Base-by-base conservation (phyloP, 2,329 filamentous ascomycete genomes). In the Penicillium janthinellum region DNA sequence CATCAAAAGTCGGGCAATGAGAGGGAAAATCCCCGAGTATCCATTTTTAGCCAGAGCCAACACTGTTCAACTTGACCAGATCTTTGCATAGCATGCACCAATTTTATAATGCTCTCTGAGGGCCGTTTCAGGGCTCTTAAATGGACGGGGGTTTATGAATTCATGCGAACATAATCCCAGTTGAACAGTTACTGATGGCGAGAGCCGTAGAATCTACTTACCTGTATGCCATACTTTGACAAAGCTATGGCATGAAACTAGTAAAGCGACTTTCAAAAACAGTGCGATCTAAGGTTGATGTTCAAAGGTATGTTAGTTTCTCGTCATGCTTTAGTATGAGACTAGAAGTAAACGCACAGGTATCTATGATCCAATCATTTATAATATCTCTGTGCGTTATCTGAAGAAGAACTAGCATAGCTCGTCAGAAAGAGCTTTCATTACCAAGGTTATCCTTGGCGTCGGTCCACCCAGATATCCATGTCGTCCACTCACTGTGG, bases 341-440 rank as follows among this genome's bases (percentile, higher is more conserved):
- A 25, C 15, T 47, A 6, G 3, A 10, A 11, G 4, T 2, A 15
- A 2, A 17, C 4, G 1, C 1, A 47, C 2, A 3, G 14, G 5
- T 25, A 7, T 15, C 1, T 47, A 31, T 8, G 8, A 14, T 17
- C 15, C 7, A 47, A 31, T 47, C 7, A 7, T 31, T 6, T 2
- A n/a, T 8, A n/a, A 31, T 5, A 2, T 2, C 2, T n/a, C 3
- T 4, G 11, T 1, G 2, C 2, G 4, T 17, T 6, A n/a, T n/a
- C 25, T 4, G 8, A 22, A 4, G 12, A 25, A 11, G 11, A 12
- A 20, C 14, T 28, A 35, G 3, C 3, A 17, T 5, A 35, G 15
- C 2, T 10, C 6, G n/a, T 49, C 11, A 5, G 31, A 35, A 7
- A 34, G 11, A 35, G 1, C 28, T 49, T 8, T 10, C 22, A 35